Evolutionary conservation across 768 basidiomycete species (phyloP).

Genomic region (Pleurotus giganteus): DNA sequence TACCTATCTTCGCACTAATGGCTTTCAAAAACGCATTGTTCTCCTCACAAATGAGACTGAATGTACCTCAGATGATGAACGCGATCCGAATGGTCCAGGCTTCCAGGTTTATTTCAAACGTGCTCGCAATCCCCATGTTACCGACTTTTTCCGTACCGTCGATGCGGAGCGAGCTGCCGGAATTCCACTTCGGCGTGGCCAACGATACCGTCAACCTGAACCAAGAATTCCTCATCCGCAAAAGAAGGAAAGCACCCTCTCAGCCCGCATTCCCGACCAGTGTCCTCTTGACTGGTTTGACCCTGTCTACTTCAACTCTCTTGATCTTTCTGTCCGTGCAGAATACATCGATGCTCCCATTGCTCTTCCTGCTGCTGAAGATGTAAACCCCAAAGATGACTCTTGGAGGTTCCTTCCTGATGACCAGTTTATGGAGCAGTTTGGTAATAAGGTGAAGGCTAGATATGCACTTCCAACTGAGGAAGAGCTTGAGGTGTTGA

Average conservation of each 20-base stretch:
- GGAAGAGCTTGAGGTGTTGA: not conserved
- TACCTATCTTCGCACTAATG: not conserved
- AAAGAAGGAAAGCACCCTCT: not conserved
- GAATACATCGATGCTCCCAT: not conserved
- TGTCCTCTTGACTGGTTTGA: slow-evolving; percentile 7
- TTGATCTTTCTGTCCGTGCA: not conserved
- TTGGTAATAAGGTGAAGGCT: slow-evolving; percentile 1
- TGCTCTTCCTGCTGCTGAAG: not conserved
- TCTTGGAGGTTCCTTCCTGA: not conserved
- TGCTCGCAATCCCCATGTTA: not conserved
- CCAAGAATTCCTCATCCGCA: not conserved
- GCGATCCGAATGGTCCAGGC: not conserved
- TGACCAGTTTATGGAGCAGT: not conserved
- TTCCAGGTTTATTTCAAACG: not conserved
- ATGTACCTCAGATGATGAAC: not conserved
- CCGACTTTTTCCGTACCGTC: not conserved
- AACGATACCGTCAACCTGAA: not conserved
- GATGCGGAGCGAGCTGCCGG: not conserved
- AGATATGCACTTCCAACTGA: not conserved
- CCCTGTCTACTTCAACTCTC: not conserved
- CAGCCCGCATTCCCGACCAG: not conserved
- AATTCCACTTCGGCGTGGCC: not conserved
- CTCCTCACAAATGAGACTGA: not conserved
- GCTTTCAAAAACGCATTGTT: not conserved
- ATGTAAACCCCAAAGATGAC: not conserved